Conservation (phyloP, 306 rosid species). For the Castanopsis chinensis region DNA sequence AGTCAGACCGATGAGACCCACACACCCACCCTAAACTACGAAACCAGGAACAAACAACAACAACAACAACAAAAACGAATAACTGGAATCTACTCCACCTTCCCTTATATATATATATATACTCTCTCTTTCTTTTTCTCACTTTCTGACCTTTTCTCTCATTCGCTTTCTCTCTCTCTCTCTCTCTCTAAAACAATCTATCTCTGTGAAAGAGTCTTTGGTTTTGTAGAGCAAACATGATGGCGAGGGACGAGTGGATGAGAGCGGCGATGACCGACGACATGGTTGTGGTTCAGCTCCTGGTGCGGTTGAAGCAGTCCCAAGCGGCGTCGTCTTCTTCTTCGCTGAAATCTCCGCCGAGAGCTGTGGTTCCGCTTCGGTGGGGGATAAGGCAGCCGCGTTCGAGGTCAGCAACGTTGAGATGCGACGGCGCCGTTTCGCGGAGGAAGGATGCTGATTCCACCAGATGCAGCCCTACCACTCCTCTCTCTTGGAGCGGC, state of each 20-base stretch:
- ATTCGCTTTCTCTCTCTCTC: background rate
- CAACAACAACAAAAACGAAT: constrained; percentile 7
- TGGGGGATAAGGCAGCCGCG: constrained; percentile 73
- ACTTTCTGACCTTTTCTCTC: background rate
- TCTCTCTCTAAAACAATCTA: background rate
- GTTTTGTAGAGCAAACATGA: background rate
- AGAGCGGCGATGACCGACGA: constrained; percentile 72
- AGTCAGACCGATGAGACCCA: background rate
- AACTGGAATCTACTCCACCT: constrained; percentile 57
- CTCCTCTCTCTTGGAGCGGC: constrained; percentile 96
- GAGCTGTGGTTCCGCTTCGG: constrained; percentile 23
- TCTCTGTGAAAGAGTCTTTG: constrained; percentile 9
- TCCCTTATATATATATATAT: constrained; percentile 38
- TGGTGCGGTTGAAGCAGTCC: constrained; percentile 61
- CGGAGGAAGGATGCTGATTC: constrained; percentile 44
- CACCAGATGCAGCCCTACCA: constrained; percentile 85
- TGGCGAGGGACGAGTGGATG: constrained; percentile 63
- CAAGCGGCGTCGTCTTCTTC: constrained; percentile 31
- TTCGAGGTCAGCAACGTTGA: constrained; percentile 41
- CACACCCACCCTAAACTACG: constrained; percentile 24
- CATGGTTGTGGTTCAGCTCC: constrained; percentile 58
- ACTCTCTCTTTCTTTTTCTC: background rate
- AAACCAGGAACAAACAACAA: background rate
- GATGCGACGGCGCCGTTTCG: constrained; percentile 54
- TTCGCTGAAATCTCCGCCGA: constrained; percentile 27